phyloP scores from a whole-genome alignment of 2,329 filamentous ascomycete genomes.

The Xylaria multiplex region DNA sequence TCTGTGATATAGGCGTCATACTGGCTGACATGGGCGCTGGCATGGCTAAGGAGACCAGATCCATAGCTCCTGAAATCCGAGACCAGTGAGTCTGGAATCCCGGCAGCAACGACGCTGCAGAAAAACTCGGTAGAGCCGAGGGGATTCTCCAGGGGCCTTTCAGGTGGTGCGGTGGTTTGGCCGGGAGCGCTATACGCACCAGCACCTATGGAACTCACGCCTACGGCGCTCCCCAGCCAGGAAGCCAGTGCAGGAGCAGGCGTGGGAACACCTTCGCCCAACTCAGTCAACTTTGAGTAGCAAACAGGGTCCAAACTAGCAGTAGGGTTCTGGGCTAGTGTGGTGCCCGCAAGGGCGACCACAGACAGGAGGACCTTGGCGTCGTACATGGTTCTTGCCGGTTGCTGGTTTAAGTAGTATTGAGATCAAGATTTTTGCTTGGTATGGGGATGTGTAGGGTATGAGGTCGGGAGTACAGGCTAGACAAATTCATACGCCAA shows the following conservation, averaged over 20 bases:
- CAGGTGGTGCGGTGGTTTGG: constrained; percentile 12
- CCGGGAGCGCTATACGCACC: constrained; percentile 12
- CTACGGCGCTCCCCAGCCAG: neutral
- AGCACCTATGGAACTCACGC: neutral
- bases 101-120: constrained; percentile 19
- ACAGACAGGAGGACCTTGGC: constrained; percentile 18
- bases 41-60: constrained; percentile 13
- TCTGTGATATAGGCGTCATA: constrained; percentile 29
- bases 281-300: neutral
- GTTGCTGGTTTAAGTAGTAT: neutral
- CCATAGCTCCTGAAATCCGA: constrained; percentile 22
- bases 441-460: neutral
- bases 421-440: neutral
- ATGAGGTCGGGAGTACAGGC: neutral
- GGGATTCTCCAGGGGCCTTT: constrained; percentile 26
- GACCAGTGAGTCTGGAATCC: constrained; percentile 15
- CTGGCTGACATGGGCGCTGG: constrained; percentile 10
- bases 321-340: constrained; percentile 10
- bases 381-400: constrained; percentile 22
- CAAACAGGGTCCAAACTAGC: neutral
- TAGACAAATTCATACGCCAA: neutral
- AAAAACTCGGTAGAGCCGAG: constrained; percentile 13
- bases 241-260: neutral
- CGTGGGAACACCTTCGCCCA: neutral
- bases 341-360: constrained; percentile 20